These are phyloP conservation scores for Globisporangium splendens DNA, from an alignment of 352 stramenopile species.

Conservation along the genomic window DNA sequence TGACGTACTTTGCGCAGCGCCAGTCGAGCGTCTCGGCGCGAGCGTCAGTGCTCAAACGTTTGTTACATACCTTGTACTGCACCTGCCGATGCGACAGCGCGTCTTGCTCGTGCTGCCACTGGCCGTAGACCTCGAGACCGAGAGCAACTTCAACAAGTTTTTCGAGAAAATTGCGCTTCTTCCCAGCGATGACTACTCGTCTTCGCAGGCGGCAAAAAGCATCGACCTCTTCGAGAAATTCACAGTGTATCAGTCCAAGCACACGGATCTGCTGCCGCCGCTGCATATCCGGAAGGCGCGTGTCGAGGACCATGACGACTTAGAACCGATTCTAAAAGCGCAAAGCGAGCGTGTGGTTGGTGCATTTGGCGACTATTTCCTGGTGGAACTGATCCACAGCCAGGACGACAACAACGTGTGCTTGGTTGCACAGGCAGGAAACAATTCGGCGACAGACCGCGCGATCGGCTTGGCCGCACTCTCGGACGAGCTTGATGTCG, in stretches of 20 bases:
- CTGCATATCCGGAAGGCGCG: constrained; percentile 60
- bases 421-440: constrained; percentile 51
- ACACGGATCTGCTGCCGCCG: constrained; percentile 31
- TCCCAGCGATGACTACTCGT: constrained; percentile 19
- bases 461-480: constrained; percentile 80
- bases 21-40: constrained; percentile 29
- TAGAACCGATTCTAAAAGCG: constrained; percentile 59
- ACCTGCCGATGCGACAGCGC: constrained; percentile 33
- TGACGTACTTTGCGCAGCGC: constrained; percentile 55
- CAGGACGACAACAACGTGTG: constrained; percentile 86
- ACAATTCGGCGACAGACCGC: constrained; percentile 15
- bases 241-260: constrained; percentile 41
- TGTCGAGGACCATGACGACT: constrained; percentile 81
- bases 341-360: constrained; percentile 63
- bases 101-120: constrained; percentile 55
- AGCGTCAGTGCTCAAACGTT: constrained; percentile 39
- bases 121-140: constrained; percentile 38
- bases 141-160: constrained; percentile 54
- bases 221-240: constrained; percentile 40
- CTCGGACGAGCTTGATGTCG: constrained; percentile 83
- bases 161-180: constrained; percentile 33
- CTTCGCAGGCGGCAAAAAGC: constrained; percentile 16
- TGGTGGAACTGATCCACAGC: constrained; percentile 89
- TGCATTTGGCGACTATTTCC: constrained; percentile 90
- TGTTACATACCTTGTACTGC: constrained; percentile 53